phyloP scores from a whole-genome alignment of 768 basidiomycete species.

The Collybia sordida region DNA sequence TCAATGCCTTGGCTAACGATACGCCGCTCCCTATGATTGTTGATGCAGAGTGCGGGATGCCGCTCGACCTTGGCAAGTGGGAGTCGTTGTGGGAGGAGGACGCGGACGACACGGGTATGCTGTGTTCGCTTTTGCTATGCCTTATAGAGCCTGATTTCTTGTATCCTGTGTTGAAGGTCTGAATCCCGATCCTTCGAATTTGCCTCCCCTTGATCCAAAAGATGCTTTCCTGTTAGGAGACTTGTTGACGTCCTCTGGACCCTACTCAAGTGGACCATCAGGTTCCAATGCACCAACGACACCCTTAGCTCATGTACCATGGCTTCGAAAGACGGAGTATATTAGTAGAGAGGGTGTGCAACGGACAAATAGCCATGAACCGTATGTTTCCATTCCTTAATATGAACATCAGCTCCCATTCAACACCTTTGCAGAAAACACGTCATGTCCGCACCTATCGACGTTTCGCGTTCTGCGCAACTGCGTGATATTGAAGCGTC shows the following conservation, averaged over 20 bases:
- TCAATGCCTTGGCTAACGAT: constrained; percentile 77
- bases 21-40: constrained; percentile 92
- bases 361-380: constrained; percentile 45
- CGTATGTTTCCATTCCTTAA: constrained; percentile 40
- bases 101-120: constrained; percentile 64
- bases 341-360: constrained; percentile 61
- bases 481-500: constrained; percentile 78
- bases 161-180: constrained; percentile 28
- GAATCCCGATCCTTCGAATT: constrained; percentile 64
- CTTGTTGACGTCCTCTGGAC: constrained; percentile 42
- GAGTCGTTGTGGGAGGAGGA: constrained; percentile 84
- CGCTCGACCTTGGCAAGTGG: constrained; percentile 82
- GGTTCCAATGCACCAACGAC: constrained; percentile 39
- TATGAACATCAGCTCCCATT: not conserved
- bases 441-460: constrained; percentile 46
- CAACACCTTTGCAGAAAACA: constrained; percentile 43
- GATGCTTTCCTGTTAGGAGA: constrained; percentile 79
- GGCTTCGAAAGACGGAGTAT: constrained; percentile 93
- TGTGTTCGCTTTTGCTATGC: not conserved
- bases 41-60: constrained; percentile 97
- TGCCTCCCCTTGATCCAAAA: constrained; percentile 66
- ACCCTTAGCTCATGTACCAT: constrained; percentile 71
- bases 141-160: not conserved
- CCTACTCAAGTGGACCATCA: constrained; percentile 42
- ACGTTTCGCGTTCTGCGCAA: constrained; percentile 75